Evolutionary conservation across 2,329 filamentous ascomycete genomes (phyloP).

Genomic region (Colletotrichum cordylinicola): DNA sequence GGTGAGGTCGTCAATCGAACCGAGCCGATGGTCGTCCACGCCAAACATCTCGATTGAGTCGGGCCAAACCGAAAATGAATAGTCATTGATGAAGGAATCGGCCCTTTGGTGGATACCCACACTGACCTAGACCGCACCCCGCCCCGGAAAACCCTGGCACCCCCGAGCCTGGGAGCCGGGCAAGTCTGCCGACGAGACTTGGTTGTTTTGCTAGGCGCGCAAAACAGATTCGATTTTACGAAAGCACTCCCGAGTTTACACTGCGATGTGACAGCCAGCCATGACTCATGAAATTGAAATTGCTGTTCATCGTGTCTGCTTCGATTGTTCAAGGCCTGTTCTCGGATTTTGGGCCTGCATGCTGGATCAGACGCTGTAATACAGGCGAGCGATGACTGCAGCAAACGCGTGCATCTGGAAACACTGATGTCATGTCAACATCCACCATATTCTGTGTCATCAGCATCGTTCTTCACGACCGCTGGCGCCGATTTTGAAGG

Average conservation of each 20-base stretch:
- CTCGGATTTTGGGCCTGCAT: not conserved
- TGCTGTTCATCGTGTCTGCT: not conserved
- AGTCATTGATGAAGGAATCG: not conserved
- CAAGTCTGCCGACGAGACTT: not conserved
- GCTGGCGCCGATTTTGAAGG: accelerated
- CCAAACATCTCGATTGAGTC: not conserved
- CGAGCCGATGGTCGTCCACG: not conserved
- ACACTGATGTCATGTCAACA: accelerated
- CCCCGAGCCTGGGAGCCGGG: not conserved
- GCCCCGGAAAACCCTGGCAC: not conserved
- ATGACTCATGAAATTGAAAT: not conserved
- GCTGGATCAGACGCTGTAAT: accelerated
- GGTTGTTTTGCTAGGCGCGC: not conserved
- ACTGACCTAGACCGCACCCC: not conserved
- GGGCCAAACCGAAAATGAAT: not conserved
- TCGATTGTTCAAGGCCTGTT: accelerated
- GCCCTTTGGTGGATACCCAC: not conserved
- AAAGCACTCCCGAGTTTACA: not conserved
- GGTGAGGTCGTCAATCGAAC: not conserved
- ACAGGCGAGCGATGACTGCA: not conserved
- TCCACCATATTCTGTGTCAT: accelerated
- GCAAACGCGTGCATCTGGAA: not conserved
- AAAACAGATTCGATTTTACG: not conserved
- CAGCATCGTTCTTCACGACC: not conserved
- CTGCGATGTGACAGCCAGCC: not conserved